phyloP scores from a whole-genome alignment of 1,139 yeast species.

The Sugiyamaella neomexicana region DNA sequence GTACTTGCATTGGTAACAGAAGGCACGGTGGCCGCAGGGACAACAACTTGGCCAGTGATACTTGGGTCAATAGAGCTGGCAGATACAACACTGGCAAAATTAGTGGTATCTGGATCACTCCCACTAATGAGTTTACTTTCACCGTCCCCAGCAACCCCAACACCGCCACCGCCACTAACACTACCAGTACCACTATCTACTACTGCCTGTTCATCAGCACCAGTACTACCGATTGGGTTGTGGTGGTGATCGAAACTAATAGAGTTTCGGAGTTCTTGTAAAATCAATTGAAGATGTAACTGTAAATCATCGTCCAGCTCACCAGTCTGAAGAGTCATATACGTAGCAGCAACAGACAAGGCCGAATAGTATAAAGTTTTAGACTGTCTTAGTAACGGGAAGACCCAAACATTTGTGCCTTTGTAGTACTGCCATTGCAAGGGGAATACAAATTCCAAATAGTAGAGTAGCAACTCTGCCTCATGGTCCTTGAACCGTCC shows the following conservation, averaged over 20 bases:
- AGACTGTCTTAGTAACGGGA: slow-evolving; percentile 20
- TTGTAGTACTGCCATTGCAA: slow-evolving; percentile 24
- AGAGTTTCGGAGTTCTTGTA: slow-evolving; percentile 21
- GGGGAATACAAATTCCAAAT: slow-evolving; percentile 21
- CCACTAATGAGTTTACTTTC: neutral
- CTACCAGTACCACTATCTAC: neutral
- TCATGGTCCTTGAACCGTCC: slow-evolving; percentile 17
- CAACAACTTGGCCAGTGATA: slow-evolving; percentile 5
- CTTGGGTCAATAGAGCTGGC: slow-evolving; percentile 10
- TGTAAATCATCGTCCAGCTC: slow-evolving; percentile 18
- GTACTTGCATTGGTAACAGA: neutral
- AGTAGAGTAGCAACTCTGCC: slow-evolving; percentile 20
- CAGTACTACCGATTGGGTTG: neutral
- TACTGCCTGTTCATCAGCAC: neutral
- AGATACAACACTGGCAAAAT: neutral
- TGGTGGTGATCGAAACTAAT: slow-evolving; percentile 13
- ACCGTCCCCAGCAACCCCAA: neutral
- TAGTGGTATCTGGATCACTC: neutral
- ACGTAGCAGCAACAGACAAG: slow-evolving; percentile 21
- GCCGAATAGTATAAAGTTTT: slow-evolving; percentile 21
- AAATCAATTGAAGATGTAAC: slow-evolving; percentile 19
- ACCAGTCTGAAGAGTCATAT: slow-evolving; percentile 16
- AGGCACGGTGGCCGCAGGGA: neutral
- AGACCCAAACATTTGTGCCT: slow-evolving; percentile 20
- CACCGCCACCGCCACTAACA: neutral